Evolutionary conservation across 352 stramenopile species (phyloP), one percentile per base, ranked within the genome.

Genomic region (Pythium sp.): DNA sequence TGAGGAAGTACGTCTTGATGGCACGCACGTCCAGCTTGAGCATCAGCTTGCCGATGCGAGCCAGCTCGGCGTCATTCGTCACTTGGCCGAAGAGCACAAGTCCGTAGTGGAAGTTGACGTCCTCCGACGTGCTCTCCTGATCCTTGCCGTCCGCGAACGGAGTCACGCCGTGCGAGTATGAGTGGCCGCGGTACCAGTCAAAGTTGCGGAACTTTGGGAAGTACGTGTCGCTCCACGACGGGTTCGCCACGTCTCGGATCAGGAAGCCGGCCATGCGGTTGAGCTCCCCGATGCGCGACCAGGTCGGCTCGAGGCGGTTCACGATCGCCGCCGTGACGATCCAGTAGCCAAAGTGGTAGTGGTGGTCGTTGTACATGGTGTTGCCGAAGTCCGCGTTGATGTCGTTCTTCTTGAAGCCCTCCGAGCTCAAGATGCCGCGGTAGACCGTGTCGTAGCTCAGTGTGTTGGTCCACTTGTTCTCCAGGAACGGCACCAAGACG

Each of bases 321-420:
- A 91, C 64, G 28, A 92, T 74, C 6, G 83, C 86, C 34, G 76
- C 74, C 54, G 81, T 77, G 65, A 81, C 75, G 61, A 92, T 70
- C 84, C 84, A 92, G 74, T 92, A 92, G 57, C 84, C 84, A 57
- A 83, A 92, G 63, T 92, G 81, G 62, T 86, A 92, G 72, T 92
- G 84, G 68, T 92, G 84, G 69, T 92, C 84, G 41, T 92, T 92
- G 79, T 90, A 90, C 49, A 90, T 73, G 9, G 79, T 82, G 74
- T 89, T 92, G 64, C 85, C 85, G 54, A 90, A 93, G 69, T 93
- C 84, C n/a, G 81, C 83, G 58, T 86, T 86, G 51, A 80, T 65
- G 64, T 93, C 81, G 7, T 81, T 74, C 55, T 73, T 81, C 6
- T 65, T 61, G 65, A 91, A 92, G 6, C 82, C 77, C 61, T 91